These are phyloP conservation scores for Venturia carpophila DNA, from an alignment of 2,329 filamentous ascomycete species.

Conservation along the genomic window DNA sequence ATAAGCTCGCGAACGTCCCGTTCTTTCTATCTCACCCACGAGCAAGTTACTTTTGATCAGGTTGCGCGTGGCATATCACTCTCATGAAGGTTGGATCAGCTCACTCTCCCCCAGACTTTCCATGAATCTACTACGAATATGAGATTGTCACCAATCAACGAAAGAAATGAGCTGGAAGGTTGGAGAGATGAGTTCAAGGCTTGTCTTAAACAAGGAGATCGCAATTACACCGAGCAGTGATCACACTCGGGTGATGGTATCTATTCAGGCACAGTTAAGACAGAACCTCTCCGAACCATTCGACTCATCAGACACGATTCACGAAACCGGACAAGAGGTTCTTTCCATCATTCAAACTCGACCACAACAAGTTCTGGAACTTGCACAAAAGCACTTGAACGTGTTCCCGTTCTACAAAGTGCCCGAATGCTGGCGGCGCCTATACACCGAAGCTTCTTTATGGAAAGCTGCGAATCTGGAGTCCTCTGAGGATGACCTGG, in stretches of 20 bases:
- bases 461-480: constrained; percentile 30
- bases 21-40: too few relatives aligned
- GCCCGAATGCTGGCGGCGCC: constrained; percentile 57
- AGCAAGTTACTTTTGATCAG: too few relatives aligned
- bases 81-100: too few relatives aligned
- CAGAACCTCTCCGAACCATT: background rate
- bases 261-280: background rate
- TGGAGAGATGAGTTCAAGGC: background rate
- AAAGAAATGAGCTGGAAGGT: background rate
- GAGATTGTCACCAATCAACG: background rate
- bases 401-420: constrained; percentile 60
- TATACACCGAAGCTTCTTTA: constrained; percentile 61
- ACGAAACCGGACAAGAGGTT: background rate
- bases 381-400: constrained; percentile 49
- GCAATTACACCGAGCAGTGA: background rate
- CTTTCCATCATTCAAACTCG: constrained; percentile 11
- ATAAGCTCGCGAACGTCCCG: too few relatives aligned
- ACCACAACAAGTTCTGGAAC: constrained; percentile 14
- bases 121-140: background rate
- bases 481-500: constrained; percentile 31
- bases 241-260: background rate
- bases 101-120: background rate
- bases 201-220: background rate
- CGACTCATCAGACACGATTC: constrained; percentile 10
- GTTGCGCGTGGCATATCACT: background rate